These are phyloP conservation scores for Mortierella claussenii DNA, from an alignment of 192 early-diverging fungal genomes.

Conservation along the genomic window DNA sequence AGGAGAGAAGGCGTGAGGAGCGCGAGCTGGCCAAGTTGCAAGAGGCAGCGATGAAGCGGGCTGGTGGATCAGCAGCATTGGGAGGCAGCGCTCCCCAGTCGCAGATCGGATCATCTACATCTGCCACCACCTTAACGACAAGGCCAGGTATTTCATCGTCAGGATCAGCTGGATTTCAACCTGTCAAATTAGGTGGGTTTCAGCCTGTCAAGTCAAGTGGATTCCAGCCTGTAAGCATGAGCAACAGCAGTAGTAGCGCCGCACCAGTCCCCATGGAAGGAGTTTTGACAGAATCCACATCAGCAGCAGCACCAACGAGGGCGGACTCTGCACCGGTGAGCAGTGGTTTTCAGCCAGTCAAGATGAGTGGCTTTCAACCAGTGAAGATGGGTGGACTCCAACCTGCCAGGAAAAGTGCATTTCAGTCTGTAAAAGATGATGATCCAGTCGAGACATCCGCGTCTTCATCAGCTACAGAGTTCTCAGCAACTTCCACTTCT, in stretches of 20 bases:
- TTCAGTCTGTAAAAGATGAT: constrained; percentile 21
- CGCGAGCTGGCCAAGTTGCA: constrained; percentile 72
- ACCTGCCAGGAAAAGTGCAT: constrained; percentile 23
- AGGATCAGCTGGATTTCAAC: constrained; percentile 18
- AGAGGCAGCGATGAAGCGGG: constrained; percentile 67
- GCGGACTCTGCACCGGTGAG: constrained; percentile 1
- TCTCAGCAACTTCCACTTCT: neutral
- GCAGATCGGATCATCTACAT: neutral
- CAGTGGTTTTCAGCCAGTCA: neutral
- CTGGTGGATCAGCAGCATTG: constrained; percentile 12
- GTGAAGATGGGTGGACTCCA: constrained; percentile 10
- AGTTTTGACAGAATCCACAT: no score
- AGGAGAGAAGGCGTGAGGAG: constrained; percentile 75
- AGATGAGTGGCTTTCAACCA: neutral
- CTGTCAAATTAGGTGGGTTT: constrained; percentile 20
- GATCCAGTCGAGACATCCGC: neutral
- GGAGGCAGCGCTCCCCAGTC: neutral
- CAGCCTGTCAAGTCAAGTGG: constrained; percentile 9
- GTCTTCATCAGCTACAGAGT: neutral
- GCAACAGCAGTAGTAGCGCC: no score
- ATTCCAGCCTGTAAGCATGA: constrained; percentile 6
- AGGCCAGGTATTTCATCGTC: no score
- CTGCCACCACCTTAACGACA: neutral
- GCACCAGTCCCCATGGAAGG: no score
- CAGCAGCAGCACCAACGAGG: no score